These are phyloP conservation scores for Tulasnella sp. DNA, from an alignment of 768 basidiomycete species.

Conservation along the genomic window DNA sequence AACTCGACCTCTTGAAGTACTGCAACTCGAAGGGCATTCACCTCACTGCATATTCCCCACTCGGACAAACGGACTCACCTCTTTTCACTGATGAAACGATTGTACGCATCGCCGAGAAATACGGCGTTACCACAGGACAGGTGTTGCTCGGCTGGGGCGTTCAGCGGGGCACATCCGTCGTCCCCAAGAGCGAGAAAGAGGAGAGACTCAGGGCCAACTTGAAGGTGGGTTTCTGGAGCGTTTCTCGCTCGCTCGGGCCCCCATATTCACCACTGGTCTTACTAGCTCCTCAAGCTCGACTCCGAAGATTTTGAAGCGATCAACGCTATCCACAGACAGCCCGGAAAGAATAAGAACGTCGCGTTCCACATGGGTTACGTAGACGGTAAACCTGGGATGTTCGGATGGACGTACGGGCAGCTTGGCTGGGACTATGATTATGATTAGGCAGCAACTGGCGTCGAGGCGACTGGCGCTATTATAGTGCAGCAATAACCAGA, in stretches of 20 bases:
- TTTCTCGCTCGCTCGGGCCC: neutral
- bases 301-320: slow-evolving; percentile 12
- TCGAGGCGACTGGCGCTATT: too few species aligned
- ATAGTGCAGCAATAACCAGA: too few species aligned
- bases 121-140: slow-evolving; percentile 67
- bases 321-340: slow-evolving; percentile 23
- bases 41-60: slow-evolving; percentile 66
- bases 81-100: slow-evolving; percentile 51
- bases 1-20: slow-evolving; percentile 72
- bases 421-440: slow-evolving; percentile 13
- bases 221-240: neutral
- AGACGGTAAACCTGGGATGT: neutral
- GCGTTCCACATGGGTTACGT: neutral
- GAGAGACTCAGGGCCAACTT: slow-evolving; percentile 31
- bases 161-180: slow-evolving; percentile 75
- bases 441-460: too few species aligned
- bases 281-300: slow-evolving; percentile 10
- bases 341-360: slow-evolving; percentile 24
- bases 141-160: slow-evolving; percentile 82
- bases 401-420: slow-evolving; percentile 28
- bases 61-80: slow-evolving; percentile 50
- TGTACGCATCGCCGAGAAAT: slow-evolving; percentile 61
- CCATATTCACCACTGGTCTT: neutral
- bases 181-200: slow-evolving; percentile 80
- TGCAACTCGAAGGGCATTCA: slow-evolving; percentile 72